Percentiles rank a stretch among this genome's conserved stretches.
phyloP scores from a whole-genome alignment of 441 rosid species.

The Oxalis stricta region DNA sequence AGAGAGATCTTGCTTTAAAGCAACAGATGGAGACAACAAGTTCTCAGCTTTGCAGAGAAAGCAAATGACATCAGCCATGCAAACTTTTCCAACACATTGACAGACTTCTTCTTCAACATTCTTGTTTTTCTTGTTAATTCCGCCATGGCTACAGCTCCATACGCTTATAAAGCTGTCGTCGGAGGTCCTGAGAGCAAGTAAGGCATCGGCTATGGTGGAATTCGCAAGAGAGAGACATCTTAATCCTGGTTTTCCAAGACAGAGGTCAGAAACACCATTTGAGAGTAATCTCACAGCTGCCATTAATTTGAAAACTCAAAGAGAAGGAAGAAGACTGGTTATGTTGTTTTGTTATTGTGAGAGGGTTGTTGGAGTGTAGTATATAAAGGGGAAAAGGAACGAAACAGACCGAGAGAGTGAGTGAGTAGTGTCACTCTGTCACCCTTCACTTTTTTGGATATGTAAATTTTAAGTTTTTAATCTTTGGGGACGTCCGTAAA shows the following conservation, averaged over 20 bases:
- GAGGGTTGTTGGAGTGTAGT: too few species aligned
- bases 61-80: constrained; percentile 73
- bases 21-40: constrained; percentile 34
- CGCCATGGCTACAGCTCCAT: constrained; percentile 45
- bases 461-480: too few species aligned
- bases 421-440: too few species aligned
- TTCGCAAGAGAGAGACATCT: constrained; percentile 32
- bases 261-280: constrained; percentile 59
- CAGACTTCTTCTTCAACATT: constrained; percentile 13
- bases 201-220: constrained; percentile 43
- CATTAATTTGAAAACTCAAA: too few species aligned
- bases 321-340: background rate
- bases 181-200: constrained; percentile 35
- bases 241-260: constrained; percentile 77
- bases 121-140: background rate
- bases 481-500: too few species aligned
- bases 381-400: too few species aligned
- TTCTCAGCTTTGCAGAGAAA: constrained; percentile 44
- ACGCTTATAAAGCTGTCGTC: constrained; percentile 48
- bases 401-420: too few species aligned
- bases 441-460: too few species aligned
- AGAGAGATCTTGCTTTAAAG: constrained; percentile 45
- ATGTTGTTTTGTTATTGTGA: background rate
- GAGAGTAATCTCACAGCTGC: constrained; percentile 52
- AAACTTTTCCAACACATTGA: constrained; percentile 64